Evolutionary conservation across 2,329 filamentous ascomycete genomes (phyloP).

Genomic region (Phaeomoniella chlamydospora): DNA sequence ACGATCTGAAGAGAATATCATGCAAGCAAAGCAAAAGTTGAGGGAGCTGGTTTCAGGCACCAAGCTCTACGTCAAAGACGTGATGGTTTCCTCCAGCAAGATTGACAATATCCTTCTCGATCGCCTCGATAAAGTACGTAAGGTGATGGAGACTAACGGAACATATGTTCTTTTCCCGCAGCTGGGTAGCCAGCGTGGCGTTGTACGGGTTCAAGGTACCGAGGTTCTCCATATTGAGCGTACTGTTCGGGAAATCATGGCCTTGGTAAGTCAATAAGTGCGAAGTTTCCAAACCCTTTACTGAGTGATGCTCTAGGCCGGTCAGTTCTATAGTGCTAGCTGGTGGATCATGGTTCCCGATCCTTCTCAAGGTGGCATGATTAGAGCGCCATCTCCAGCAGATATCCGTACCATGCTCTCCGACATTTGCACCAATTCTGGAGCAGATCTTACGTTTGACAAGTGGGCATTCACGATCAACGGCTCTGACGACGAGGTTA

Average conservation of each 20-base stretch:
- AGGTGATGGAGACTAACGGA: constrained; percentile 93
- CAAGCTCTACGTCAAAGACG: constrained; percentile 82
- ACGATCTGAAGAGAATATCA: constrained; percentile 68
- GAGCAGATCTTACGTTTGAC: constrained; percentile 87
- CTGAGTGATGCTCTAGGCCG: constrained; percentile 42
- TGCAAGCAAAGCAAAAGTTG: constrained; percentile 79
- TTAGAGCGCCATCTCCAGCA: constrained; percentile 43
- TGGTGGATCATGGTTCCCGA: constrained; percentile 86
- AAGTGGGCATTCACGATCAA: constrained; percentile 88
- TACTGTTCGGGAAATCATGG: constrained; percentile 91
- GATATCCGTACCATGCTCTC: constrained; percentile 84
- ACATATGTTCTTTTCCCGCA: constrained; percentile 88
- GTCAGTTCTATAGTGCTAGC: constrained; percentile 92
- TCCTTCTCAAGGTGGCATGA: constrained; percentile 39
- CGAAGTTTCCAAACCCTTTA: constrained; percentile 2
- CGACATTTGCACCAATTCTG: constrained; percentile 92
- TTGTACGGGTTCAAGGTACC: constrained; percentile 80
- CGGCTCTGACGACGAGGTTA: constrained; percentile 90
- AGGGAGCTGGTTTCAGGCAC: constrained; percentile 70
- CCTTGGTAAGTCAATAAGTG: constrained; percentile 59
- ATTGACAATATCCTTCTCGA: constrained; percentile 87
- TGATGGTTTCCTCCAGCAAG: constrained; percentile 77
- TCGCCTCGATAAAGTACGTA: constrained; percentile 88
- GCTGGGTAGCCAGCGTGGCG: constrained; percentile 68
- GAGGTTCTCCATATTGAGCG: constrained; percentile 91